These are phyloP conservation scores for Penicillium hesseltinei DNA, from an alignment of 2,329 filamentous ascomycete genomes.

Conservation along the genomic window DNA sequence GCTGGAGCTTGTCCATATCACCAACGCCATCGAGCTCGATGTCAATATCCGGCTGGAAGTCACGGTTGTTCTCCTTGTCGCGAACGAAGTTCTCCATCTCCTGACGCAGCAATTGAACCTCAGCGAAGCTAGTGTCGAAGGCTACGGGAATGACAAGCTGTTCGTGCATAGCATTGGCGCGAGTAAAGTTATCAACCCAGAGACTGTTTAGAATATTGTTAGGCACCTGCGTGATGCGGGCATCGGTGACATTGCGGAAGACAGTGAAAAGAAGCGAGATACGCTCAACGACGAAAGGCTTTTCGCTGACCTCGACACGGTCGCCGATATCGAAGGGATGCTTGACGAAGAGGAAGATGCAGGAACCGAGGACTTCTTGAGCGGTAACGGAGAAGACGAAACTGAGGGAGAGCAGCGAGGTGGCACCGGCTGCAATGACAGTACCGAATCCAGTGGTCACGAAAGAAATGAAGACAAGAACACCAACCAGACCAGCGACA, in stretches of 20 bases:
- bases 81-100: conserved; percentile 86
- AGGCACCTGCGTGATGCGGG: conserved; percentile 78
- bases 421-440: conserved; percentile 85
- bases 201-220: conserved; percentile 88
- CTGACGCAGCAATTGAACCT: conserved; percentile 76
- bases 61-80: conserved; percentile 78
- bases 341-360: conserved; percentile 98
- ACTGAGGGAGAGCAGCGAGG: conserved; percentile 87
- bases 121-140: conserved; percentile 85
- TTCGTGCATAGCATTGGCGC: conserved; percentile 89
- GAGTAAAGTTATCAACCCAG: conserved; percentile 94
- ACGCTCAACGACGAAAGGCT: conserved; percentile 79
- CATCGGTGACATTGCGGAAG: conserved; percentile 78
- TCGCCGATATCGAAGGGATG: conserved; percentile 97
- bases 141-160: conserved; percentile 74
- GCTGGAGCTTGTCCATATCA: conserved; percentile 81
- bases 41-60: conserved; percentile 82
- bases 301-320: conserved; percentile 72
- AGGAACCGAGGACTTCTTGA: conserved; percentile 95
- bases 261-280: conserved; percentile 93
- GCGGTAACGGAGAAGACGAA: conserved; percentile 92
- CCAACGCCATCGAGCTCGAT: conserved; percentile 76
- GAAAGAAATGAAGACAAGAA: conserved; percentile 88
- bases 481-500: conserved; percentile 73
- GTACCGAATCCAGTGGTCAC: conserved; percentile 82